phyloP scores from a whole-genome alignment of 73 alveolate genomes.

The Durusdinium trenchii region DNA sequence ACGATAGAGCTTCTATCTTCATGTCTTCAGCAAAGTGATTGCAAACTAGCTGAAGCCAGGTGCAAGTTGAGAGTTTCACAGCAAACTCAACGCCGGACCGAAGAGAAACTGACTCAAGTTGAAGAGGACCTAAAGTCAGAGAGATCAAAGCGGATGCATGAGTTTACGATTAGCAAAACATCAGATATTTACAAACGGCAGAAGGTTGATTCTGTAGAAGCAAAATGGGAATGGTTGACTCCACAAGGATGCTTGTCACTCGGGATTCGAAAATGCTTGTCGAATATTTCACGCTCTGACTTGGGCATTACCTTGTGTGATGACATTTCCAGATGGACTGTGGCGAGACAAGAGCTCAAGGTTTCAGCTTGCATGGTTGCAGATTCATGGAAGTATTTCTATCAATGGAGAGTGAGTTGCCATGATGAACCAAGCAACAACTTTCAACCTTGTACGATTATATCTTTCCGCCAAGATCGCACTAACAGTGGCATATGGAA shows the following conservation, averaged over 20 bases:
- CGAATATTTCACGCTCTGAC: background rate
- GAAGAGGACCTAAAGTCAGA: background rate
- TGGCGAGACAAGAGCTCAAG: background rate
- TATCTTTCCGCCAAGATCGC: background rate
- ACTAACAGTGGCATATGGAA: background rate
- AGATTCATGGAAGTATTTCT: background rate
- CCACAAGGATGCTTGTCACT: slow-evolving; percentile 23
- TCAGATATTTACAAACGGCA: background rate
- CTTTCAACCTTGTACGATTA: background rate
- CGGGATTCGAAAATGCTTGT: background rate
- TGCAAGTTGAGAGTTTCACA: background rate
- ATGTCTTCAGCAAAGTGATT: background rate
- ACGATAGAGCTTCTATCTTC: background rate
- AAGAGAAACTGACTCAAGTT: background rate
- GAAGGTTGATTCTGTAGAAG: too few relatives aligned
- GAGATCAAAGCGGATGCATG: background rate
- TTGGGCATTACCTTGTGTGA: background rate
- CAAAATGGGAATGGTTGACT: background rate
- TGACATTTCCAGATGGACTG: background rate
- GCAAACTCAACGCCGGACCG: background rate
- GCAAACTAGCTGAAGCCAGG: background rate
- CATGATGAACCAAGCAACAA: background rate
- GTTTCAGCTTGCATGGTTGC: background rate
- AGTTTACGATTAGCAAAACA: background rate
- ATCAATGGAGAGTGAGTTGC: background rate